These are phyloP conservation scores for Paramecium caudatum DNA, from an alignment of 73 alveolate genomes.

Conservation along the genomic window DNA sequence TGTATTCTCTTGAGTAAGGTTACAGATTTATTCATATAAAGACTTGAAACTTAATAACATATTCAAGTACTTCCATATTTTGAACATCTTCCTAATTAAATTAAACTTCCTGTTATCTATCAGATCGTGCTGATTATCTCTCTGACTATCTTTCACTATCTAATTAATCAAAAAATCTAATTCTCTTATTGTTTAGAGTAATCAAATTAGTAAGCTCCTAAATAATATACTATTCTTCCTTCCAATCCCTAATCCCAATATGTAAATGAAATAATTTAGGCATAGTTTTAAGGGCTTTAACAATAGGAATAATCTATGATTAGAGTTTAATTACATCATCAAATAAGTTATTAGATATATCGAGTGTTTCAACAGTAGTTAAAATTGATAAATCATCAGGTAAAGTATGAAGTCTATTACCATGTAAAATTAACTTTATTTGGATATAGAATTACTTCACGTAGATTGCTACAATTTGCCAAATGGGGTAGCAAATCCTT, in stretches of 20 bases:
- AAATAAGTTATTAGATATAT: conserved; percentile 74
- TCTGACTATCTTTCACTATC: conserved; percentile 52
- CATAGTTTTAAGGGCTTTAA: conserved; percentile 72
- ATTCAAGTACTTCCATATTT: conserved; percentile 63
- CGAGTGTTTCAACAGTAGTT: conserved; percentile 62
- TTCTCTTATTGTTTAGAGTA: conserved; percentile 51
- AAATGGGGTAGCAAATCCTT: conserved; percentile 69
- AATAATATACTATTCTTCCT: conserved; percentile 66
- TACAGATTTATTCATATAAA: conserved; percentile 21
- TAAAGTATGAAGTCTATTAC: conserved; percentile 75
- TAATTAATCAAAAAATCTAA: conserved; percentile 32
- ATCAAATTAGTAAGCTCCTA: conserved; percentile 54
- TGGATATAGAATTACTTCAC: conserved; percentile 46
- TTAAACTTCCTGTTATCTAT: conserved; percentile 8
- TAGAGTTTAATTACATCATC: conserved; percentile 48
- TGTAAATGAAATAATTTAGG: conserved; percentile 70
- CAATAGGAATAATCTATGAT: conserved; percentile 37
- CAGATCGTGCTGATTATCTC: conserved; percentile 61
- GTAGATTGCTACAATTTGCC: conserved; percentile 61
- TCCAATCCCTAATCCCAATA: neutral
- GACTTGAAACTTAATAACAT: conserved; percentile 38
- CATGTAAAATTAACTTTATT: conserved; percentile 65
- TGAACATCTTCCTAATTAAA: conserved; percentile 76
- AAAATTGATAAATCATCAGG: conserved; percentile 71
- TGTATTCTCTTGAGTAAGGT: neutral